Evolutionary conservation across 257 asterid genomes (phyloP), one percentile per base, ranked within the genome.

Genomic region (Phtheirospermum japonicum): DNA sequence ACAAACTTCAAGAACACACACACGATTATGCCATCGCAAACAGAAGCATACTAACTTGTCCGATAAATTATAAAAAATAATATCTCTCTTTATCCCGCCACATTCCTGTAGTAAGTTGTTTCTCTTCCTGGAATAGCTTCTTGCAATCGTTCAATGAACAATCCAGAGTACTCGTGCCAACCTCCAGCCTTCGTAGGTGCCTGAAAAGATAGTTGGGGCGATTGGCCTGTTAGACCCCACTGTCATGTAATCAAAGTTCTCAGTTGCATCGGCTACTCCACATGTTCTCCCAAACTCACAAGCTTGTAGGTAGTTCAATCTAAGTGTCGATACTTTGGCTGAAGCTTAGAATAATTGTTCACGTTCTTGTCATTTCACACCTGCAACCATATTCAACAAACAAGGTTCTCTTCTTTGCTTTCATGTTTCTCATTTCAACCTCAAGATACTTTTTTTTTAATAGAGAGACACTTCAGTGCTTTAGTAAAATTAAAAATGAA

Each of bases 101-200:
- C 94, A 78, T 87, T 87, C 77, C 96, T 78, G 57, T 73, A 56
- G 30, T 71, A 79, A 43, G 80, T 60, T 18, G 54, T 17, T 42
- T 16, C 54, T 77, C 93, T 80, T 54, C 83, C 85, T 0, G 95
- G 85, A 59, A 79, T 19, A 69, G 67, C 75, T 63, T 85, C 89
- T 66, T 80, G 87, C 7, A 95, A 66, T 40, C 81, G 80, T 52
- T 84, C 88, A 9, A 67, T 76, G 32, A 80, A 74, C 58, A 73
- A 28, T 36, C 76, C 83, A 57, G 92, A 73, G 52, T 69, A 85
- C 19, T 81, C 81, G 30, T 89, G 91, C 94, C 94, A 89, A 43
- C 99, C 97, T 63, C 99, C 99, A 50, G 96, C 97, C 77, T 85
- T 87, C 99, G 89, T 80, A 6, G 94, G 88, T 61, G 81, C 76